Percentiles rank a stretch among this genome's conserved stretches.
Conservation (phyloP, 441 rosid genomes). For the Aleurites moluccanus region DNA sequence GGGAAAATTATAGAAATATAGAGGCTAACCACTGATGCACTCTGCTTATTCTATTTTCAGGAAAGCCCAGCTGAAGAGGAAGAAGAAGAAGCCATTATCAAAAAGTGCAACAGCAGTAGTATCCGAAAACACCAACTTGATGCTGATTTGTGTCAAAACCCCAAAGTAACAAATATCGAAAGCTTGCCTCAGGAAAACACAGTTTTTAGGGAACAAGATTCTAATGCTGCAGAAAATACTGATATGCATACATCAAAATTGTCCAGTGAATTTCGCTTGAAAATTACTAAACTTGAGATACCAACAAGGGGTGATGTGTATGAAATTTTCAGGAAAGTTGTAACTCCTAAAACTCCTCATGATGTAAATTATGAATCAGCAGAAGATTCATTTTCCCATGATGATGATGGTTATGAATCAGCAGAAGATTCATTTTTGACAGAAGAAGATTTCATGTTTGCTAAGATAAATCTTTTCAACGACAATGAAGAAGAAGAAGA, state of each 20-base stretch:
- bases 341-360: constrained; percentile 24
- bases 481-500: constrained; percentile 43
- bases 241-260: constrained; percentile 30
- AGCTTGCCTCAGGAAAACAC: constrained; percentile 23
- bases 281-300: constrained; percentile 42
- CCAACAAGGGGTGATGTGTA: constrained; percentile 31
- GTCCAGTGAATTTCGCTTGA: constrained; percentile 34
- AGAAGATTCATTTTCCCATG: constrained; percentile 50
- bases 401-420: constrained; percentile 47
- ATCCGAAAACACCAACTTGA: constrained; percentile 31
- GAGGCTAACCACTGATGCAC: constrained; percentile 8
- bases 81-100: constrained; percentile 42
- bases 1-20: neutral
- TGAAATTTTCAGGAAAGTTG: constrained; percentile 28
- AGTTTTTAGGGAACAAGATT: constrained; percentile 25
- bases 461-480: constrained; percentile 38
- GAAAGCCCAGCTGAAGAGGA: constrained; percentile 62
- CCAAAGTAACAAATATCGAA: constrained; percentile 24
- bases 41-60: constrained; percentile 36
- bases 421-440: constrained; percentile 64
- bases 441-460: constrained; percentile 70
- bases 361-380: constrained; percentile 48
- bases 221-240: constrained; percentile 23
- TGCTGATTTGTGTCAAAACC: constrained; percentile 32
- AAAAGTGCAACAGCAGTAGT: constrained; percentile 27